Conservation (phyloP, 257 asterid genomes). For the Mentha longifolia region DNA sequence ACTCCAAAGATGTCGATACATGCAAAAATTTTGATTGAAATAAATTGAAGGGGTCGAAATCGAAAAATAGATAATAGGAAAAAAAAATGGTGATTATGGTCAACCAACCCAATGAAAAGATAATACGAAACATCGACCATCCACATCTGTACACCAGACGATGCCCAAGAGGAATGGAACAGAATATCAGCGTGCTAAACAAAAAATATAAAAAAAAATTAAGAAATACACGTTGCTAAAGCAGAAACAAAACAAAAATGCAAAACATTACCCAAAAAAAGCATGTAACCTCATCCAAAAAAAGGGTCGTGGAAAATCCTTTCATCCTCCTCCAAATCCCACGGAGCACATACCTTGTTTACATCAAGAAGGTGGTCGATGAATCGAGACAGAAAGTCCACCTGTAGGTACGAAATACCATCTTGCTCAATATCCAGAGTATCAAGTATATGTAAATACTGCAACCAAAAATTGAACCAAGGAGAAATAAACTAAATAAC, state of each 20-base stretch:
- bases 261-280: background rate
- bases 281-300: background rate
- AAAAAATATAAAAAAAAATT: background rate
- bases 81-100: too few relatives aligned
- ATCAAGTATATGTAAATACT: background rate
- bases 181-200: background rate
- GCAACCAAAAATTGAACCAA: background rate
- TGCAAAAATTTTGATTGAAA: too few relatives aligned
- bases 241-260: background rate
- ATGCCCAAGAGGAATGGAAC: background rate
- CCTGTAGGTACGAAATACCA: background rate
- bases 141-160: background rate
- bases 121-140: background rate
- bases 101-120: too few relatives aligned
- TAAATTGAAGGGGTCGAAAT: too few relatives aligned
- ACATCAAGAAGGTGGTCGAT: background rate
- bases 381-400: background rate
- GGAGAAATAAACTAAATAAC: constrained; percentile 4
- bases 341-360: background rate
- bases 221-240: background rate
- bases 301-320: background rate
- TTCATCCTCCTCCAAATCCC: background rate
- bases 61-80: too few relatives aligned
- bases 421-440: background rate
- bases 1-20: too few relatives aligned